Evolutionary conservation across 2,329 filamentous ascomycete species (phyloP).

Genomic region (Byssothecium circinans): DNA sequence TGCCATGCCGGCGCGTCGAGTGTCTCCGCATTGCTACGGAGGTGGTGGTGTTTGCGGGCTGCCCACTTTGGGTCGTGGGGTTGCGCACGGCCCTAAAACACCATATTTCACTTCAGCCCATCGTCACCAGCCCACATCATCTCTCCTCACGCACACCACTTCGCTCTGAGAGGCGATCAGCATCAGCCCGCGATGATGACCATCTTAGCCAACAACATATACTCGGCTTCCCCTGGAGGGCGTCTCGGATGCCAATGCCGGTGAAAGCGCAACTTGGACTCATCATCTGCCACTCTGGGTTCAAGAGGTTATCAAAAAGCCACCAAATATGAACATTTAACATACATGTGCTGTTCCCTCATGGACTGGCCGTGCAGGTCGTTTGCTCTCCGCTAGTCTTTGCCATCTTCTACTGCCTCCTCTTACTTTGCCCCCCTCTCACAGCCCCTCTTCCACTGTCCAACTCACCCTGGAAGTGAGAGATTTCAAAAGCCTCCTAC

Average conservation of each 20-base stretch:
- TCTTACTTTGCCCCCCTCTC: background rate
- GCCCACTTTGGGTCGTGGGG: constrained; percentile 3
- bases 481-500: background rate
- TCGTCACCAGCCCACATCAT: background rate
- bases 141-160: background rate
- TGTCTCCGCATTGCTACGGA: background rate
- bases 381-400: too few relatives aligned
- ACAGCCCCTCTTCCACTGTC: background rate
- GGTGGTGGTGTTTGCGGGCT: constrained; percentile 7
- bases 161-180: too few relatives aligned
- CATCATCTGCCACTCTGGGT: too few relatives aligned
- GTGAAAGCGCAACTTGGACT: too few relatives aligned
- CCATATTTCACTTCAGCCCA: background rate
- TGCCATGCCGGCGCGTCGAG: constrained; percentile 36
- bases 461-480: background rate
- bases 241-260: too few relatives aligned
- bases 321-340: too few relatives aligned
- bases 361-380: too few relatives aligned
- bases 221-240: too few relatives aligned
- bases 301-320: too few relatives aligned
- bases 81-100: constrained; percentile 4
- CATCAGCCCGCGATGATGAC: too few relatives aligned
- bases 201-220: too few relatives aligned
- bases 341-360: too few relatives aligned
- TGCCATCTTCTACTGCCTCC: background rate